Conservation (phyloP, 192 early-diverging fungal genomes). For the Pecoramyces ruminantium region DNA sequence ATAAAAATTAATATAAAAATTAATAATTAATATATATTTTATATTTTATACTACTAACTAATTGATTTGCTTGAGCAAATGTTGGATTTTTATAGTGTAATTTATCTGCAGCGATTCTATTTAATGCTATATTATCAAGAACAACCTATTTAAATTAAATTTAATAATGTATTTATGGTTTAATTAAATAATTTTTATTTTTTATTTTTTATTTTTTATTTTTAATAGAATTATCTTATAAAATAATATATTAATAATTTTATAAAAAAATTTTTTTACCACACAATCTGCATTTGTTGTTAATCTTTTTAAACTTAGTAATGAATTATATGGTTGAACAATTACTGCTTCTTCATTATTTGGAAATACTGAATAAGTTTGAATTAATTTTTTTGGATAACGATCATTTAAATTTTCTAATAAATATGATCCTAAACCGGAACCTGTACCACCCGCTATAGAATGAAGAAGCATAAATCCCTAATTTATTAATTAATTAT, state of each 20-base stretch:
- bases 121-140: slow-evolving; percentile 86
- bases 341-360: slow-evolving; percentile 86
- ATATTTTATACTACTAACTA: slow-evolving; percentile 30
- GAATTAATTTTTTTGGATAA: slow-evolving; percentile 92
- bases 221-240: too few relatives aligned
- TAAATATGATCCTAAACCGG: slow-evolving; percentile 82
- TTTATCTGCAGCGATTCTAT: slow-evolving; percentile 77
- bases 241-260: too few relatives aligned
- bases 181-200: too few relatives aligned
- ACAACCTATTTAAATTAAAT: too few relatives aligned
- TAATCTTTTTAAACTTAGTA: slow-evolving; percentile 79
- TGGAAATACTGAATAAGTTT: slow-evolving; percentile 96
- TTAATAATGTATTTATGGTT: too few relatives aligned
- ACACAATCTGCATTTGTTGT: slow-evolving; percentile 89
- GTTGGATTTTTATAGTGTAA: slow-evolving; percentile 87
- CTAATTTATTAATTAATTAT: slow-evolving; percentile 12
- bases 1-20: not conserved
- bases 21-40: not conserved
- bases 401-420: slow-evolving; percentile 83
- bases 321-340: slow-evolving; percentile 94
- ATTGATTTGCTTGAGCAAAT: slow-evolving; percentile 88
- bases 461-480: slow-evolving; percentile 94
- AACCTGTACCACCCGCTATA: slow-evolving; percentile 97
- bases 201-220: too few relatives aligned
- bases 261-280: slow-evolving; percentile 9